These are phyloP conservation scores for Sordariomycetes sp. DNA, from an alignment of 2,329 filamentous ascomycete species.

Conservation along the genomic window DNA sequence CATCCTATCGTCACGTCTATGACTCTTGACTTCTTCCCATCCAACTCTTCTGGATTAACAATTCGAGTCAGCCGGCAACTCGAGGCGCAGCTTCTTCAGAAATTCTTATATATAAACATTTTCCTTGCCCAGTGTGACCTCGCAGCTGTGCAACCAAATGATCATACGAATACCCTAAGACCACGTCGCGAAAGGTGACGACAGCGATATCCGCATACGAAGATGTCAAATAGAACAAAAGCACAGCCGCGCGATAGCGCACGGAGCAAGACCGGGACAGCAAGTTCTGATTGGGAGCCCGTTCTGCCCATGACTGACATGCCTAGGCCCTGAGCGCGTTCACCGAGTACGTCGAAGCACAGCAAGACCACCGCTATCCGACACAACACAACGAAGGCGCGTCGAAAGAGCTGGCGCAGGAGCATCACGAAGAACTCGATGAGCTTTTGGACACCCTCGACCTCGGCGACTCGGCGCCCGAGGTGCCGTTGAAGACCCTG, in stretches of 20 bases:
- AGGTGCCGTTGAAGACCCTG: constrained; percentile 65
- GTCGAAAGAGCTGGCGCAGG: constrained; percentile 10
- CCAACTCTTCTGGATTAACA: too few species aligned
- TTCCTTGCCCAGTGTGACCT: too few species aligned
- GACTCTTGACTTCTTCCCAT: too few species aligned
- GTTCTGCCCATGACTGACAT: too few species aligned
- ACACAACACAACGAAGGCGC: constrained; percentile 11
- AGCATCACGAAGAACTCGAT: constrained; percentile 76
- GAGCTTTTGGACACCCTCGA: constrained; percentile 88
- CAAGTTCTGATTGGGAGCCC: too few species aligned
- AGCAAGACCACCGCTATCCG: constrained; percentile 67
- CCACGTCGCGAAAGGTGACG: too few species aligned
- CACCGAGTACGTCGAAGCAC: constrained; percentile 92
- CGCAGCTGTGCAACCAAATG: constrained; percentile 14
- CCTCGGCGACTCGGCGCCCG: constrained; percentile 59
- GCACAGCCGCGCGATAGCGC: constrained; percentile 64
- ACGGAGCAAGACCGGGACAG: too few species aligned
- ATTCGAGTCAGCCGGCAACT: too few species aligned
- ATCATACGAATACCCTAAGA: constrained; percentile 15
- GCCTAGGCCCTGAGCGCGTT: constrained; percentile 78
- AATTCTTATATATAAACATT: not conserved
- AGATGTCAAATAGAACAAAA: constrained; percentile 43
- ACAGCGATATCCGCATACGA: constrained; percentile 15
- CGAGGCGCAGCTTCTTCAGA: too few species aligned
- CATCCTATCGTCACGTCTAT: too few species aligned